A percentile compares a stretch with the other conserved stretches of the same genome.
phyloP scores from a whole-genome alignment of 2,329 filamentous ascomycete species.

The Pseudogymnoascus sp. region DNA sequence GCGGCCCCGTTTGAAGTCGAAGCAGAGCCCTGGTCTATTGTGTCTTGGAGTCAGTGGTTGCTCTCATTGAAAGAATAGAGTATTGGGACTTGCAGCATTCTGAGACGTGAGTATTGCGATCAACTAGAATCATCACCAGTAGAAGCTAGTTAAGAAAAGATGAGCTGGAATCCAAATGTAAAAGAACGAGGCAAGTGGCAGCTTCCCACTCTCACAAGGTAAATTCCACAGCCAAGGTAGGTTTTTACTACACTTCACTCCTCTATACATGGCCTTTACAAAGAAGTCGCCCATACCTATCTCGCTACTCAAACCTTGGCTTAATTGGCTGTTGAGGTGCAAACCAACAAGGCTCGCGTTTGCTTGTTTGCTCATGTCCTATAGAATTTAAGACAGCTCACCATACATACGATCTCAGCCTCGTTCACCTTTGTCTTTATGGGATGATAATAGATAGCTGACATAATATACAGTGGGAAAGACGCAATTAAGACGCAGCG shows the following conservation, averaged over 20 bases:
- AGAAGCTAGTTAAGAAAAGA: not conserved
- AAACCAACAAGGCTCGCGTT: not conserved
- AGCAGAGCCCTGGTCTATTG: slow-evolving; percentile 18
- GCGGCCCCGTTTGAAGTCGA: slow-evolving; percentile 18
- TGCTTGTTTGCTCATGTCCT: not conserved
- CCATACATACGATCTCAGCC: not conserved
- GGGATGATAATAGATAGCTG: not conserved
- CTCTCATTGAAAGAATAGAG: slow-evolving; percentile 9
- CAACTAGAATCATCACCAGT: not conserved
- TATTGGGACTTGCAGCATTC: slow-evolving; percentile 15
- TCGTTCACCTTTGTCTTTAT: not conserved
- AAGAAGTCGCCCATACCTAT: not conserved
- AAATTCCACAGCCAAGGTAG: not conserved
- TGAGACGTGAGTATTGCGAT: slow-evolving; percentile 10
- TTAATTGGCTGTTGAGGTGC: not conserved
- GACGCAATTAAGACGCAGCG: not conserved
- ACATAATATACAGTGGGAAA: not conserved
- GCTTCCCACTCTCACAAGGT: not conserved
- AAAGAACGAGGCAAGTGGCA: not conserved
- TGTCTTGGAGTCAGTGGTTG: slow-evolving; percentile 15
- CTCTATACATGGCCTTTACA: not conserved
- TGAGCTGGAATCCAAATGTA: not conserved
- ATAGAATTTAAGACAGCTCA: not conserved
- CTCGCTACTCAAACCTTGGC: not conserved
- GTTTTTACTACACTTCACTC: not conserved